Evolutionary conservation across 345 rosid species (phyloP), one percentile per base, ranked within the genome.

Genomic region (Microthlaspi erraticum): DNA sequence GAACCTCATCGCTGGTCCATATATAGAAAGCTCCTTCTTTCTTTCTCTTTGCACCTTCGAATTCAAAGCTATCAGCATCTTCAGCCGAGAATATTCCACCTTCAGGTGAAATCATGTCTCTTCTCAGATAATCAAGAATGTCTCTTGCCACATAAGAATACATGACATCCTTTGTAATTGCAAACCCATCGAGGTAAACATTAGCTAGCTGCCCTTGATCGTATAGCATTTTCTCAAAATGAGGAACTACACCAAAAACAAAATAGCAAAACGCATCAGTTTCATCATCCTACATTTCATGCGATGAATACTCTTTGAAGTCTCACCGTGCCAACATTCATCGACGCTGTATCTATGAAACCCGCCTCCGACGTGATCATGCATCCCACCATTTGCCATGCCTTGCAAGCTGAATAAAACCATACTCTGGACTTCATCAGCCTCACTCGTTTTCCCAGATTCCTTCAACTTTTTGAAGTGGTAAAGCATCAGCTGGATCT

Each of bases 301-400:
- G 34, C 5, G 34, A 7, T 64, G 1, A 34, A 37, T 64, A 45
- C 29, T 38, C n/a, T 46, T 18, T 38, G 18, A 48, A 73, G 64
- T 71, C 96, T 76, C 41, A 88, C 98, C 98, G 17, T 93, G 98
- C 98, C 98, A 93, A 57, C 83, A 81, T 77, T 90, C 97, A 64
- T 93, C 98, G 43, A 93, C 98, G 39, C 98, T 93, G 73, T 93
- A 93, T 69, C 98, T 84, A 82, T 93, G 98, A 71, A 93, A 90
- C 48, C 97, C 97, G 39, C 98, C 98, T 74, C 96, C 98, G 72
- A 93, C 14, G 46, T 93, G 98, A 77, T 93, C 98, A 72, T 90
- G 98, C 79, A 93, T 81, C 53, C 98, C 98, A 44, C 98, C 98
- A 68, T 80, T 88, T 20, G 92, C 89, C 97, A 93, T 93, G 73